phyloP scores from a whole-genome alignment of 2,329 filamentous ascomycete genomes.

The Annulohypoxylon truncatum region DNA sequence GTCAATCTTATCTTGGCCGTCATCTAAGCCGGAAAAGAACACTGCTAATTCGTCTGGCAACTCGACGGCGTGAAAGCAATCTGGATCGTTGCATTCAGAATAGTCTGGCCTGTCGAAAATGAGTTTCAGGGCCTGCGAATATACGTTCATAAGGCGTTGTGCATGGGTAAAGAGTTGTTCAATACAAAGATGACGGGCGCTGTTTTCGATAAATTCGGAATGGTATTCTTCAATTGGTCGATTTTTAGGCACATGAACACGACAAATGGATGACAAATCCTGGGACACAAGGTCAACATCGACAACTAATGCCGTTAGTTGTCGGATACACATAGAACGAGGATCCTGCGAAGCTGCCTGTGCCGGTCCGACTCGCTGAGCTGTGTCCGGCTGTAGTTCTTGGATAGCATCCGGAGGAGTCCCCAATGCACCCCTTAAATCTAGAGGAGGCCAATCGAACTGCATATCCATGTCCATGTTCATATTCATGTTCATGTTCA shows the following conservation, averaged over 20 bases:
- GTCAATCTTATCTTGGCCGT: constrained; percentile 45
- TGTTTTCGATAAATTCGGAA: constrained; percentile 42
- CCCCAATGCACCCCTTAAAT: constrained; percentile 18
- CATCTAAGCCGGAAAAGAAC: constrained; percentile 26
- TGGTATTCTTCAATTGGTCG: constrained; percentile 42
- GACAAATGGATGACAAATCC: constrained; percentile 35
- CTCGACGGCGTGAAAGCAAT: constrained; percentile 51
- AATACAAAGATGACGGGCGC: constrained; percentile 45
- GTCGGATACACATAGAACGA: constrained; percentile 36
- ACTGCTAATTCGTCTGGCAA: constrained; percentile 34
- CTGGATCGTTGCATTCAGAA: constrained; percentile 46
- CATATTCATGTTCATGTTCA: constrained; percentile 30
- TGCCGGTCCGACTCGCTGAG: not conserved
- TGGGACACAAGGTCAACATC: constrained; percentile 46
- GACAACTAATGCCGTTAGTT: constrained; percentile 41
- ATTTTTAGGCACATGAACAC: constrained; percentile 45
- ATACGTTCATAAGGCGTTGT: constrained; percentile 53
- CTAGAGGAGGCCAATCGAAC: constrained; percentile 41
- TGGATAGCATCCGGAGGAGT: constrained; percentile 11
- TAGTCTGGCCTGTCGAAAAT: constrained; percentile 29
- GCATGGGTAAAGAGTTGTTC: constrained; percentile 52
- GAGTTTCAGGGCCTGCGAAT: constrained; percentile 48
- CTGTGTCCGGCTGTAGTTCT: not conserved
- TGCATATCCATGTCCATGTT: constrained; percentile 27
- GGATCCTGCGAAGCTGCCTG: constrained; percentile 21